Conservation (phyloP, 1,284 basidiomycete species). For the Coniferiporia weirii region DNA sequence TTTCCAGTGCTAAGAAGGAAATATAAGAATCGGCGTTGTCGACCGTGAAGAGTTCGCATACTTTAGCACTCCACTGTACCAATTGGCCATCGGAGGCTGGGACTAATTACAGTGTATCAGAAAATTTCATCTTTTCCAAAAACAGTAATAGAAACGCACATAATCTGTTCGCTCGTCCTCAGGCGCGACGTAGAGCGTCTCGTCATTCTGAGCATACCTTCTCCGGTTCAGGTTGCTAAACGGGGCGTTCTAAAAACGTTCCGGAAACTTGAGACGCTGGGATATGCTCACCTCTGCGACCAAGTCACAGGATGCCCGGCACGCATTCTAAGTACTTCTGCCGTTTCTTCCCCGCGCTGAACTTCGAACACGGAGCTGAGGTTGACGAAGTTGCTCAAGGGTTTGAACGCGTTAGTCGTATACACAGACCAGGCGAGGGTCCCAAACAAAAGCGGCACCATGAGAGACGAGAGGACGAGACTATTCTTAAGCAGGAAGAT, state of each 20-base stretch:
- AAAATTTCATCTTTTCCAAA: slow-evolving; percentile 7
- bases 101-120: slow-evolving; percentile 42
- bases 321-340: slow-evolving; percentile 65
- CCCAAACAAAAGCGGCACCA: slow-evolving; percentile 72
- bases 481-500: slow-evolving; percentile 85
- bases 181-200: slow-evolving; percentile 90
- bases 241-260: not conserved
- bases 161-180: slow-evolving; percentile 90
- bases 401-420: slow-evolving; percentile 65
- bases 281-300: slow-evolving; percentile 66
- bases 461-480: slow-evolving; percentile 69
- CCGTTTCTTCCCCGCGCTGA: slow-evolving; percentile 76
- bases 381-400: slow-evolving; percentile 78
- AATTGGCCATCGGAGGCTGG: slow-evolving; percentile 92
- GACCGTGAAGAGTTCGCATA: slow-evolving; percentile 30
- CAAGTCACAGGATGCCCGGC: slow-evolving; percentile 79
- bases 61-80: slow-evolving; percentile 89
- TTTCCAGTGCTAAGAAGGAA: slow-evolving; percentile 64
- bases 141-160: slow-evolving; percentile 36
- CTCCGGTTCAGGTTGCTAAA: slow-evolving; percentile 74
- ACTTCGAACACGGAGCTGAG: slow-evolving; percentile 86
- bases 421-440: slow-evolving; percentile 82
- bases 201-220: slow-evolving; percentile 88
- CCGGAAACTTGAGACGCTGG: slow-evolving; percentile 1
- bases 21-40: slow-evolving; percentile 3